phyloP scores from a whole-genome alignment of 495 filamentous ascomycete species.

The Poronia punctata region DNA sequence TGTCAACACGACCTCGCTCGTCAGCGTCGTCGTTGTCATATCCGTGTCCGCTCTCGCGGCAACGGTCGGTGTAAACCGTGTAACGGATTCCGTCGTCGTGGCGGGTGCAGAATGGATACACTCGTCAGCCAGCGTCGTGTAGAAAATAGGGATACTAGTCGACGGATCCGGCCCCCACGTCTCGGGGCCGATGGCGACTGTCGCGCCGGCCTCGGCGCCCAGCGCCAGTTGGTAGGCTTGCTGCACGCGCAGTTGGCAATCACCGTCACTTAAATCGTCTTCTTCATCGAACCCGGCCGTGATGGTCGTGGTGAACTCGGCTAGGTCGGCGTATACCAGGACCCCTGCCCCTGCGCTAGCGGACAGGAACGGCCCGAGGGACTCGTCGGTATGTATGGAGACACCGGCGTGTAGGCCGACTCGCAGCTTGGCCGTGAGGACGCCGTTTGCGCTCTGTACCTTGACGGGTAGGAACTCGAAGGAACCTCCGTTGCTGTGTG shows the following conservation, averaged over 20 bases:
- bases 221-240: slow-evolving; percentile 43
- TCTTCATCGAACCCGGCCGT: slow-evolving; percentile 25
- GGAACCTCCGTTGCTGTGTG: slow-evolving; percentile 44
- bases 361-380: slow-evolving; percentile 7
- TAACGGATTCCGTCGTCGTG: slow-evolving; percentile 15
- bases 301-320: slow-evolving; percentile 46
- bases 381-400: slow-evolving; percentile 19
- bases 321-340: slow-evolving; percentile 42
- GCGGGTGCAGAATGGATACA: slow-evolving; percentile 30
- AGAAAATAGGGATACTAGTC: slow-evolving; percentile 44
- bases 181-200: slow-evolving; percentile 31
- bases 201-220: slow-evolving; percentile 46
- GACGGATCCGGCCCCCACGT: slow-evolving; percentile 44
- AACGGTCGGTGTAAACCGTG: slow-evolving; percentile 19
- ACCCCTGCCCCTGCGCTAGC: slow-evolving; percentile 39
- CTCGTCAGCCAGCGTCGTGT: slow-evolving; percentile 41
- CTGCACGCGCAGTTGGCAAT: slow-evolving; percentile 37
- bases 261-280: slow-evolving; percentile 18
- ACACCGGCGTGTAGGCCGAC: slow-evolving; percentile 40
- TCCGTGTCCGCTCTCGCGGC: slow-evolving; percentile 22
- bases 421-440: slow-evolving; percentile 39
- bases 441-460: slow-evolving; percentile 31
- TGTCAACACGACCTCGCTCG: slow-evolving; percentile 27
- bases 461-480: slow-evolving; percentile 53
- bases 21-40: slow-evolving; percentile 30